Percentiles rank a stretch among this genome's conserved stretches.
phyloP scores from a whole-genome alignment of 768 basidiomycete species.

The Russula olivacea region DNA sequence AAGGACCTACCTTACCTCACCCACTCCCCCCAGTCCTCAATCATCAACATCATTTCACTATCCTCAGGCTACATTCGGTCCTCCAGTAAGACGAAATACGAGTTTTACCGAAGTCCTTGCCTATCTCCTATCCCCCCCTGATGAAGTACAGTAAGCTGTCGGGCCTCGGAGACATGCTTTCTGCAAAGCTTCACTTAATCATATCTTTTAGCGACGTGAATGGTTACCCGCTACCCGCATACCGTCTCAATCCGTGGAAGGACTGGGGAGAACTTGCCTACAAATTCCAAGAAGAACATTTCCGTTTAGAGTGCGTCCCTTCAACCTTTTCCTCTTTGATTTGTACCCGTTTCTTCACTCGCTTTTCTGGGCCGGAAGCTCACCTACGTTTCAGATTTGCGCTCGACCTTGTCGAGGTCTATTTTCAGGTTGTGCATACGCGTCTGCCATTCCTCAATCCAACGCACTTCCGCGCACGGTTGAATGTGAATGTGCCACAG shows the following conservation, averaged over 20 bases:
- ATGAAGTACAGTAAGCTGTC: constrained; percentile 37
- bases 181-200: neutral
- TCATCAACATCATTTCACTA: constrained; percentile 28
- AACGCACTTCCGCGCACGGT: constrained; percentile 66
- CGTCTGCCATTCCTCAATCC: constrained; percentile 85
- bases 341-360: neutral
- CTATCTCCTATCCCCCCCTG: constrained; percentile 73
- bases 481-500: constrained; percentile 32
- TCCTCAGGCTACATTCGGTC: constrained; percentile 32
- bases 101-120: constrained; percentile 60
- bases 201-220: constrained; percentile 11
- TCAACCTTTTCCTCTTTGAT: constrained; percentile 1
- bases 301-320: constrained; percentile 74
- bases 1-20: constrained; percentile 25
- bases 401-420: constrained; percentile 89
- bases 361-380: constrained; percentile 19
- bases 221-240: constrained; percentile 10
- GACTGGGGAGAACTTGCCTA: constrained; percentile 71
- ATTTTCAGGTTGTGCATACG: constrained; percentile 88
- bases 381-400: constrained; percentile 57
- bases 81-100: constrained; percentile 48
- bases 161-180: neutral
- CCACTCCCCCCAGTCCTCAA: constrained; percentile 29
- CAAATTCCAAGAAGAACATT: constrained; percentile 64
- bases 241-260: constrained; percentile 41